Percentiles rank a stretch among this genome's conserved stretches.
Conservation (phyloP, 2,329 filamentous ascomycete genomes). For the Phyllosticta citrichinensis region DNA sequence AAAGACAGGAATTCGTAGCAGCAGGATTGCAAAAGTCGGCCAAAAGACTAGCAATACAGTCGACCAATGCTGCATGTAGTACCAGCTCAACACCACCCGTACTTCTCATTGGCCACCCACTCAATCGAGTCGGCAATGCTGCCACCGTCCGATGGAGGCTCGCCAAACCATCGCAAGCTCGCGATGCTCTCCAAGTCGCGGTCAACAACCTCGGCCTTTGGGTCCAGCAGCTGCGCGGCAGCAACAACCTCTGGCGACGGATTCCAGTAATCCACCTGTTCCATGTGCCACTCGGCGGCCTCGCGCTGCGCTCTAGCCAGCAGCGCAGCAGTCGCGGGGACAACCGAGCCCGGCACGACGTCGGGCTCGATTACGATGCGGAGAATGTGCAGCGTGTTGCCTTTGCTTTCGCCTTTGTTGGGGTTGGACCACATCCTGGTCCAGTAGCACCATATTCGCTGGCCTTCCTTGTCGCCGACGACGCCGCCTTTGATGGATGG, state of each 20-base stretch:
- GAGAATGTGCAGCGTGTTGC: conserved; percentile 61
- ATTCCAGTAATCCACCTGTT: conserved; percentile 73
- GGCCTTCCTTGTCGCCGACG: conserved; percentile 39
- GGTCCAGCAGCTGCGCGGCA: conserved; percentile 37
- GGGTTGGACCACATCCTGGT: conserved; percentile 53
- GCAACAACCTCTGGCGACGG: conserved; percentile 46
- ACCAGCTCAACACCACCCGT: conserved; percentile 56
- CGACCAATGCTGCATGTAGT: background rate
- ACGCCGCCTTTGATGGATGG: conserved; percentile 63
- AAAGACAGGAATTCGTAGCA: too few relatives aligned
- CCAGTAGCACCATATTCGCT: conserved; percentile 67
- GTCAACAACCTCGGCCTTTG: conserved; percentile 40
- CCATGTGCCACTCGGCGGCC: conserved; percentile 61
- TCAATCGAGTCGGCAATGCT: conserved; percentile 44
- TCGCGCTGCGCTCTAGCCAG: conserved; percentile 58
- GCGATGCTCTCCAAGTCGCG: conserved; percentile 59
- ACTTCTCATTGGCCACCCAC: conserved; percentile 71
- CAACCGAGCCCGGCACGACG: conserved; percentile 19
- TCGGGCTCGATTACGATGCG: conserved; percentile 46
- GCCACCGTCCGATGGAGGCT: conserved; percentile 30
- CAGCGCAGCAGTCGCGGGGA: conserved; percentile 50
- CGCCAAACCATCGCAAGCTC: conserved; percentile 61
- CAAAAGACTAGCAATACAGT: background rate
- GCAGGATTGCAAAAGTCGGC: background rate
- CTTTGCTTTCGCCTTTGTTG: conserved; percentile 41